Percentiles rank a stretch among this genome's conserved stretches.
phyloP scores from a whole-genome alignment of 768 basidiomycete genomes.

The Melanogaster broomeanus region DNA sequence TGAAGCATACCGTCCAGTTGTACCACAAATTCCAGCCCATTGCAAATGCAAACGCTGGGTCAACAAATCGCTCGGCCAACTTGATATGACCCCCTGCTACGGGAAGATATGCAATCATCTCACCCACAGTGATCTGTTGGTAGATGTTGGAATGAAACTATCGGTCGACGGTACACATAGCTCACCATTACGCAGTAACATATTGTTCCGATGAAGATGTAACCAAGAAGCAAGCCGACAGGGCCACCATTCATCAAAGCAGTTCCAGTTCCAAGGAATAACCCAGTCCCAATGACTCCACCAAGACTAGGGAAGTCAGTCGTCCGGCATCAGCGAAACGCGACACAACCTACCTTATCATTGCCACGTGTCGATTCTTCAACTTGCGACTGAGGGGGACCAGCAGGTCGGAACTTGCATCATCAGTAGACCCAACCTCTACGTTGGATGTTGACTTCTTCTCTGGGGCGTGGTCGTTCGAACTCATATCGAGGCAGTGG shows the following conservation, averaged over 20 bases:
- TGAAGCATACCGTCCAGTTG: constrained; percentile 30
- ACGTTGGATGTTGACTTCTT: neutral
- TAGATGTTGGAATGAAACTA: neutral
- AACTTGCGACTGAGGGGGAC: constrained; percentile 18
- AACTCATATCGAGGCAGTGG: constrained; percentile 1
- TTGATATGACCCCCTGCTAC: constrained; percentile 45
- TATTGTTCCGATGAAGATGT: constrained; percentile 32
- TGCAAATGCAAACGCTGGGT: constrained; percentile 42
- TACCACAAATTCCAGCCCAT: constrained; percentile 42
- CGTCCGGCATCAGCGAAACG: neutral
- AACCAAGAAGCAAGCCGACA: constrained; percentile 43
- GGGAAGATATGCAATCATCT: constrained; percentile 47
- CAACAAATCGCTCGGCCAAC: constrained; percentile 47
- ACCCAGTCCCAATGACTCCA: constrained; percentile 40
- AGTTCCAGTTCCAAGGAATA: constrained; percentile 29
- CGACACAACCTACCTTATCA: constrained; percentile 24
- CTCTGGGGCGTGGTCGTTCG: neutral
- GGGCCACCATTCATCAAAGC: constrained; percentile 41
- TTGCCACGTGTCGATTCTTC: constrained; percentile 27
- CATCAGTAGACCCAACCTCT: constrained; percentile 1
- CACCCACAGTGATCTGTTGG: constrained; percentile 31
- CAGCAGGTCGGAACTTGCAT: neutral
- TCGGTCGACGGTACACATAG: neutral
- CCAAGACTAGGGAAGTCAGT: constrained; percentile 13
- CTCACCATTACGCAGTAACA: constrained; percentile 37